Conservation (phyloP, 192 early-diverging fungal species). For the Coemansia guatemalensis region DNA sequence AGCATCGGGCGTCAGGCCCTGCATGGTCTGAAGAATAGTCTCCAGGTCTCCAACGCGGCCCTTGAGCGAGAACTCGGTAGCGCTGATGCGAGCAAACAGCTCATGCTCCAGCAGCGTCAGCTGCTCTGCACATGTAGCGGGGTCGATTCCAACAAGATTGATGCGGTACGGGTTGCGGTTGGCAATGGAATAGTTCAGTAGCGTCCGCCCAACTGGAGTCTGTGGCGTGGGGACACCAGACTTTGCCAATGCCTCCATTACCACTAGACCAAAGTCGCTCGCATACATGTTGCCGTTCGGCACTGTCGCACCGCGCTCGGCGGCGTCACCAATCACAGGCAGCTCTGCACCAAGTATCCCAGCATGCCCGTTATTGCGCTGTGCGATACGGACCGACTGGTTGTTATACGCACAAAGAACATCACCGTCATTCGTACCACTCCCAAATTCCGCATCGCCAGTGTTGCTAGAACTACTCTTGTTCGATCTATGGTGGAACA, state of each 20-base stretch:
- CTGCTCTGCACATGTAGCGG: constrained; percentile 68
- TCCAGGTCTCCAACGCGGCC: constrained; percentile 51
- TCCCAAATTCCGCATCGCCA: not conserved
- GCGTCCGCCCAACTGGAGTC: constrained; percentile 43
- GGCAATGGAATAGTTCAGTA: constrained; percentile 48
- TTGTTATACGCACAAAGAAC: constrained; percentile 11
- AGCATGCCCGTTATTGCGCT: constrained; percentile 13
- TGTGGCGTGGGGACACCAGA: constrained; percentile 55
- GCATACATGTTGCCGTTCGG: constrained; percentile 55
- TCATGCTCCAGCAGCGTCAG: constrained; percentile 74
- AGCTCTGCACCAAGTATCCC: not conserved
- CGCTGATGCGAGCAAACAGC: constrained; percentile 63
- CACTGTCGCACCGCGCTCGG: constrained; percentile 16
- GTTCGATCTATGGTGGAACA: constrained; percentile 48
- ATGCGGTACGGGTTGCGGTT: constrained; percentile 52
- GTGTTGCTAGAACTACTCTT: constrained; percentile 16
- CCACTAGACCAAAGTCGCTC: constrained; percentile 49
- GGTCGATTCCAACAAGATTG: constrained; percentile 55
- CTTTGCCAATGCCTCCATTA: constrained; percentile 54
- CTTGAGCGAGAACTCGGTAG: constrained; percentile 65
- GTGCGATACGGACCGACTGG: constrained; percentile 26
- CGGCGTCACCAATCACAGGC: constrained; percentile 6
- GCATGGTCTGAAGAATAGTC: constrained; percentile 52
- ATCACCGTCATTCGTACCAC: constrained; percentile 15
- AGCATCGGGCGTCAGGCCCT: constrained; percentile 29